Conservation (phyloP, 108 stramenopile genomes). For the Bacterosira constricta region DNA sequence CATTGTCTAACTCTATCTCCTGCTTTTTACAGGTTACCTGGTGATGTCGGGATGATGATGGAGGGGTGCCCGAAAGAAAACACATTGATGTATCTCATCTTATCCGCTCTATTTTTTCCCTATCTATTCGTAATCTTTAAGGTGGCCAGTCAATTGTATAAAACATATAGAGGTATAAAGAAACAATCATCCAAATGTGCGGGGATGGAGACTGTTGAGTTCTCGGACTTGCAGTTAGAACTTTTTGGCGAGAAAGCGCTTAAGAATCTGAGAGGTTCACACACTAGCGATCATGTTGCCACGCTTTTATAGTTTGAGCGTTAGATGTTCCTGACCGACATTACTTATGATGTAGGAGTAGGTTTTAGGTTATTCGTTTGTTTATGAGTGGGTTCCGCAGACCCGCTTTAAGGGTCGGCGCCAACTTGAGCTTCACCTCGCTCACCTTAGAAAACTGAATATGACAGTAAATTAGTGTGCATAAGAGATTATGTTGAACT, state of each 20-base stretch:
- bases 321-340: no score
- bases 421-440: no score
- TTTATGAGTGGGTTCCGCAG: no score
- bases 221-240: constrained; percentile 31
- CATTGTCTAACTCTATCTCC: no score
- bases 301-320: no score
- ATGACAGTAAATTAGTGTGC: no score
- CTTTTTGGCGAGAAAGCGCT: constrained; percentile 34
- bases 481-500: no score
- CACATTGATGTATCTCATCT: constrained; percentile 49
- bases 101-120: constrained; percentile 43
- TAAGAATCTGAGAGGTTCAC: constrained; percentile 22
- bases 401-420: no score
- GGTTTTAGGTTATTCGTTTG: no score
- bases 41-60: constrained; percentile 55
- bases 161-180: constrained; percentile 9
- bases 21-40: no score
- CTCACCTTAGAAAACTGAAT: no score
- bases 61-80: constrained; percentile 69
- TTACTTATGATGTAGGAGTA: no score
- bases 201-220: constrained; percentile 31
- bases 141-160: neutral
- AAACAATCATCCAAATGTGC: constrained; percentile 5
- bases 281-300: constrained; percentile 8
- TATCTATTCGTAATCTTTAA: constrained; percentile 6